A percentile compares a stretch with the other conserved stretches of the same genome.
phyloP scores from a whole-genome alignment of 2,329 filamentous ascomycete species.

The Fusarium fracticaudum region DNA sequence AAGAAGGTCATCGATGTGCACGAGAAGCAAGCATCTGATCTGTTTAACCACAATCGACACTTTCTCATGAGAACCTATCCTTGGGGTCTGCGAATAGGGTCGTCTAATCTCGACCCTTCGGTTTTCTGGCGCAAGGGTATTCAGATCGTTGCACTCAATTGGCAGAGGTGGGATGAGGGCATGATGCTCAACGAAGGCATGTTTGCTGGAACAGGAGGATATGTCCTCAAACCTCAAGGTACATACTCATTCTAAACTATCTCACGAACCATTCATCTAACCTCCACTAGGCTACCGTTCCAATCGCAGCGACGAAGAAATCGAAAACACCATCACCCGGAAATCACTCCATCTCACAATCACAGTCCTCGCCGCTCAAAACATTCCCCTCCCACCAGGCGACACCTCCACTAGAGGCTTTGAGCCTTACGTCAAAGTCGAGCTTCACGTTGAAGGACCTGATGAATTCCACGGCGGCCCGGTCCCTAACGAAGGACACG shows the following conservation, averaged over 20 bases:
- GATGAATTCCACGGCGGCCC: conserved; percentile 53
- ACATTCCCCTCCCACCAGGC: conserved; percentile 71
- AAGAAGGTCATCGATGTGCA: conserved; percentile 70
- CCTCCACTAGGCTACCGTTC: conserved; percentile 46
- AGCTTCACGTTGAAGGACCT: conserved; percentile 81
- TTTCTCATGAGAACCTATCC: conserved; percentile 92
- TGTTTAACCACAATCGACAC: conserved; percentile 84
- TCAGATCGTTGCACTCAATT: conserved; percentile 92
- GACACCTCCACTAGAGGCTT: conserved; percentile 66
- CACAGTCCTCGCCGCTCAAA: conserved; percentile 79
- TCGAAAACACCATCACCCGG: conserved; percentile 52
- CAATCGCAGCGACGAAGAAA: conserved; percentile 29
- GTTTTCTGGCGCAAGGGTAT: conserved; percentile 89
- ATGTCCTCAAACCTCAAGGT: conserved; percentile 84
- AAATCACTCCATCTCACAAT: conserved; percentile 76
- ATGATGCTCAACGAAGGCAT: conserved; percentile 97
- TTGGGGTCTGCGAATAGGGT: conserved; percentile 81
- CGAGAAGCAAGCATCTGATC: conserved; percentile 56
- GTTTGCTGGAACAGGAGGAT: conserved; percentile 86
- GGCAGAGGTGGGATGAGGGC: conserved; percentile 89
- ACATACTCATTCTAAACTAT: background rate
- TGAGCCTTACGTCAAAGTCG: conserved; percentile 83
- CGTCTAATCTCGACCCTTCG: conserved; percentile 86
- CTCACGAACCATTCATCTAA: background rate
- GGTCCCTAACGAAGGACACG: conserved; percentile 52